Evolutionary conservation across 2,329 filamentous ascomycete species (phyloP), one percentile per base, ranked within the genome.

Genomic region (Sporothrix phasma): DNA sequence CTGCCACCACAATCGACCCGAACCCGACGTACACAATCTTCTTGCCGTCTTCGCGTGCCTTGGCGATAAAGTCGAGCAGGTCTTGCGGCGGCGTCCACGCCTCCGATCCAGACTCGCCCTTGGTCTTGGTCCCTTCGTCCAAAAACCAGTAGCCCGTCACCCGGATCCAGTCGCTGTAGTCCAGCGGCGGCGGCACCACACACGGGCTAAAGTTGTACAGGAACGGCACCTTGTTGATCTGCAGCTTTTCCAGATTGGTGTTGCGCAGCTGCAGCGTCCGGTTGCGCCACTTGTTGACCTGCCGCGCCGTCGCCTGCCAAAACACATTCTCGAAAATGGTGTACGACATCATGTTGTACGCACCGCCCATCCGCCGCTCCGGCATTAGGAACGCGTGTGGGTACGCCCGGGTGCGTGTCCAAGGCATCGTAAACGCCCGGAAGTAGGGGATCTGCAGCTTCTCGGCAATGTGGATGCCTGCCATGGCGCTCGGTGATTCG

Each of bases 71-170:
- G 3, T 84, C 83, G 3, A 80, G 77, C 5, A 99, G 82, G 58
- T 93, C 91, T 31, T 81, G 74, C 0, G 92, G 89, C 1, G 94
- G 92, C 53, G 82, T 80, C 81, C 87, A 97, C 29, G 80, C 77
- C 29, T n/a, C n/a, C n/a, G n/a, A n/a, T n/a, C n/a, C n/a, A n/a
- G n/a, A n/a, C n/a, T n/a, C n/a, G n/a, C n/a, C n/a, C 31, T 37
- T 39, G 51, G 39, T 39, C 6, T 51, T 45, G 17, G 45, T 67
- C 8, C 66, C 68, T 74, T 97, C 93, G 69, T 96, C 88, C 58
- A 99, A 77, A 75, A 99, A 97, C 94, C 94, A 99, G 76, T 99
- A 97, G 0, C 94, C 94, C 0, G 94, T 97, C 7, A 97, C 90
- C 49, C 91, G 86, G 73, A 99, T 94, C 94, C 94, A 99, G 74